A percentile compares a stretch with the other conserved stretches of the same genome.
These are phyloP conservation scores for Ophiostoma angusticollis DNA, from an alignment of 2,329 filamentous ascomycete genomes.

Conservation along the genomic window DNA sequence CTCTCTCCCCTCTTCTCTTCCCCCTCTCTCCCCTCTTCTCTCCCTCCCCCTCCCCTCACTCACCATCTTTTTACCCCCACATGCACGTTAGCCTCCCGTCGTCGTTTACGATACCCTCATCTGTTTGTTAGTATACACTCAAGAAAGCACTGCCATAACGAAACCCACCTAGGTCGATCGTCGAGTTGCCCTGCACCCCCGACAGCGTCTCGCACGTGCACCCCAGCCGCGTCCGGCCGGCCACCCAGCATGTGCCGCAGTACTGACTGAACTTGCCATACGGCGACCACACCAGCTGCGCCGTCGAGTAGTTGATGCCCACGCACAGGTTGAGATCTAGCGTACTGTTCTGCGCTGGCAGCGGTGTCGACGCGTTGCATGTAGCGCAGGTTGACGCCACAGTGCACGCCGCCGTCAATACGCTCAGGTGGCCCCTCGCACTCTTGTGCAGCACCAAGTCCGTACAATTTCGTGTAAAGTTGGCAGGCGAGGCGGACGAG, in stretches of 20 bases:
- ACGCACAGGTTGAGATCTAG: constrained; percentile 15
- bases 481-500: neutral
- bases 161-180: constrained; percentile 12
- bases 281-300: constrained; percentile 9
- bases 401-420: neutral
- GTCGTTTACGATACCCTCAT: too few species aligned
- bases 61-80: too few species aligned
- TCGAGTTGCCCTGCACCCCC: constrained; percentile 5
- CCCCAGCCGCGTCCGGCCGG: neutral
- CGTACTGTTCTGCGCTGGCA: constrained; percentile 6
- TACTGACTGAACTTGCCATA: constrained; percentile 14
- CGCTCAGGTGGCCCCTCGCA: constrained; percentile 2
- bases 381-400: neutral
- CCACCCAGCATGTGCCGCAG: constrained; percentile 9
- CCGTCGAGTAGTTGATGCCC: constrained; percentile 10
- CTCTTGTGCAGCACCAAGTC: neutral
- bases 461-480: constrained; percentile 8
- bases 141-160: too few species aligned
- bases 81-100: too few species aligned
- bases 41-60: neutral
- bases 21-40: neutral
- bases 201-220: constrained; percentile 10
- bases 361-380: too few species aligned
- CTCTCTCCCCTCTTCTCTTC: neutral
- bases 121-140: too few species aligned